Evolutionary conservation across 1,139 yeast genomes (phyloP).

Genomic region (Candida freyschussii): DNA sequence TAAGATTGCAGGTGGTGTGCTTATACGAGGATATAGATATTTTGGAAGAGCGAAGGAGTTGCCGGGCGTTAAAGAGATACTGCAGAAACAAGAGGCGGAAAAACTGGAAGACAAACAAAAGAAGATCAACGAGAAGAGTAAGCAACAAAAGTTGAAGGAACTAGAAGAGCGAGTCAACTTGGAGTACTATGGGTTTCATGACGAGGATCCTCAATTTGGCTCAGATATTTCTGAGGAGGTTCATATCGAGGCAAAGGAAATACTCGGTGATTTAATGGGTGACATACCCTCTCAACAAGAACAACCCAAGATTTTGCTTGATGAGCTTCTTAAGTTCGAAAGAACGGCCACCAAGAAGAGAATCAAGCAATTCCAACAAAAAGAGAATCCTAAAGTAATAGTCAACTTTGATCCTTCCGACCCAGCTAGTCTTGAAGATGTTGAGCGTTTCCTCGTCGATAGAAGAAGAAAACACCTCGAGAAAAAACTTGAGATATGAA

Average conservation of each 20-base stretch:
- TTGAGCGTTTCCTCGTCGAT: constrained; percentile 44
- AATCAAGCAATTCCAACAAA: constrained; percentile 5
- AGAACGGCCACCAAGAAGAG: constrained; percentile 19
- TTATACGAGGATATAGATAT: constrained; percentile 39
- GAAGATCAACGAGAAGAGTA: constrained; percentile 25
- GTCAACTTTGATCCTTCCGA: constrained; percentile 2
- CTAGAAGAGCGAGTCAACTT: constrained; percentile 28
- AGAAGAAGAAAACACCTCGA: constrained; percentile 39
- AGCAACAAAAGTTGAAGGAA: constrained; percentile 16
- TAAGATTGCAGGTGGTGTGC: constrained; percentile 8
- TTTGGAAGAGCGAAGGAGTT: constrained; percentile 82
- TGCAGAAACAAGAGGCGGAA: constrained; percentile 32
- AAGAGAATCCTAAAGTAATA: background rate
- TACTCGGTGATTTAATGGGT: constrained; percentile 12
- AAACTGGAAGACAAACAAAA: constrained; percentile 25
- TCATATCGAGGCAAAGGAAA: constrained; percentile 11
- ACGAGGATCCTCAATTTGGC: constrained; percentile 26
- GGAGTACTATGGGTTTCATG: constrained; percentile 47
- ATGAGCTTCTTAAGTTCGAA: constrained; percentile 19
- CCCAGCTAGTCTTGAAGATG: constrained; percentile 28
- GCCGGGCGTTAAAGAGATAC: constrained; percentile 62
- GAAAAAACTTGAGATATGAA: constrained; percentile 1
- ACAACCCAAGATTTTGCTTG: too few species aligned
- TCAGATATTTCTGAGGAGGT: constrained; percentile 12
- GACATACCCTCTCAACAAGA: constrained; percentile 3